These are phyloP conservation scores for Pseudocercospora vitis DNA, from an alignment of 2,329 filamentous ascomycete genomes.

Conservation along the genomic window DNA sequence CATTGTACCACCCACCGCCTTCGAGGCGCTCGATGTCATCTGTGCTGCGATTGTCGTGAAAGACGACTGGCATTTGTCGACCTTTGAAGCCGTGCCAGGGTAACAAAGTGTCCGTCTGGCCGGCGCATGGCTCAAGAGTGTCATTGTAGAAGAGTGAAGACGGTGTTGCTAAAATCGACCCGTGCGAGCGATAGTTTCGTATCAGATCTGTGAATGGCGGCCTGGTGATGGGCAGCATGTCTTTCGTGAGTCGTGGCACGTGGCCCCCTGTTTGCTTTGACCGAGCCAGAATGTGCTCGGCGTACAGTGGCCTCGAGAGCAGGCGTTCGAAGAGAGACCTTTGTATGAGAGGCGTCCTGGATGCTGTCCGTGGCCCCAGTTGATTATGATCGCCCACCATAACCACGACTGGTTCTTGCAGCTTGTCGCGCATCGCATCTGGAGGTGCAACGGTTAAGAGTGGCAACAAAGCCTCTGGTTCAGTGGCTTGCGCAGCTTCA, in stretches of 20 bases:
- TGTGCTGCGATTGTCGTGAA: conserved; percentile 19
- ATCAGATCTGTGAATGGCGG: conserved; percentile 32
- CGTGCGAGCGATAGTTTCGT: conserved; percentile 33
- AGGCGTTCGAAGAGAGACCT: conserved; percentile 31
- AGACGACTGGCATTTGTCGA: conserved; percentile 28
- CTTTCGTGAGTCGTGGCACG: conserved; percentile 27
- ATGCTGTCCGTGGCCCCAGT: conserved; percentile 32
- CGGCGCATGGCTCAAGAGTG: conserved; percentile 29
- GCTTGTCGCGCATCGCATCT: background rate
- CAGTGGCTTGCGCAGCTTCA: conserved; percentile 32
- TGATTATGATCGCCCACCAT: conserved; percentile 34
- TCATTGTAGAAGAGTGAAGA: conserved; percentile 32
- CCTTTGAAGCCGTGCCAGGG: conserved; percentile 26
- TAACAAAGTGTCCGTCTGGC: conserved; percentile 22
- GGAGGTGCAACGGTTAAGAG: conserved; percentile 28
- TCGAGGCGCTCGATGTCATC: conserved; percentile 34
- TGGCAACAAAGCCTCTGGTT: conserved; percentile 29
- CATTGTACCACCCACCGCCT: conserved; percentile 34
- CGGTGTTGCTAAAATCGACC: conserved; percentile 29
- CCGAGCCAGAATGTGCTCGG: conserved; percentile 30
- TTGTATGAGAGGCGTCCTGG: conserved; percentile 21
- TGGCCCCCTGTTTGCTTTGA: conserved; percentile 24
- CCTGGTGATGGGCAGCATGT: conserved; percentile 30
- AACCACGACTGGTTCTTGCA: conserved; percentile 18
- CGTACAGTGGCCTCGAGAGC: conserved; percentile 25